A percentile compares a stretch with the other conserved stretches of the same genome.
Evolutionary conservation across 106 monocot genomes (phyloP).

Genomic region (Platanthera guangdongensis): DNA sequence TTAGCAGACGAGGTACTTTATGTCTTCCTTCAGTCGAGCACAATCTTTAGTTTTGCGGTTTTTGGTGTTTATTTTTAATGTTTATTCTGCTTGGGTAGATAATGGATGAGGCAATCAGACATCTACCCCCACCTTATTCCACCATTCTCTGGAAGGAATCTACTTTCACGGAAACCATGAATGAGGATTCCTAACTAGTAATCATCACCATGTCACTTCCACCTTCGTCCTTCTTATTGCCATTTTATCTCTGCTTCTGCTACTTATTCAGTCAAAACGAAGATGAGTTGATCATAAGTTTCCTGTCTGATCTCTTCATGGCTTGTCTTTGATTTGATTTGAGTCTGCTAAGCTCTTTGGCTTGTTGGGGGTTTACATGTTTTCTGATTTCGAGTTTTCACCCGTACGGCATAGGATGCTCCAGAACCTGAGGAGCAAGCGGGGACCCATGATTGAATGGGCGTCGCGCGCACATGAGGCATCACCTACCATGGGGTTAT

Average conservation of each 20-base stretch:
- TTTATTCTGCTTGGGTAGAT: conserved; percentile 9
- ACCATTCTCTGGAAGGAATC: conserved; percentile 32
- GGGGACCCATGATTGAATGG: too few species aligned
- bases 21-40: too few species aligned
- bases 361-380: not conserved
- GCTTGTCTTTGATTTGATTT: conserved; percentile 5
- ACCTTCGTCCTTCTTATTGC: not conserved
- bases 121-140: conserved; percentile 9
- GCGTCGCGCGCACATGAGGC: too few species aligned
- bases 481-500: too few species aligned
- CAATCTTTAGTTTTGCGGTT: too few species aligned
- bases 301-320: conserved; percentile 9
- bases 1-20: too few species aligned
- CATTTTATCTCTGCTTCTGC: not conserved
- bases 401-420: too few species aligned
- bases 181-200: conserved; percentile 14
- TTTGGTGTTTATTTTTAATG: not conserved
- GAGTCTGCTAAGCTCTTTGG: not conserved
- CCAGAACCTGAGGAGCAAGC: too few species aligned
- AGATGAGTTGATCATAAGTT: not conserved
- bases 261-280: not conserved
- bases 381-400: conserved; percentile 1
- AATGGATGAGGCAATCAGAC: conserved; percentile 14
- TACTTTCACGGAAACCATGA: conserved; percentile 24
- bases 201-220: conserved; percentile 12